Evolutionary conservation across 257 asterid genomes (phyloP), one percentile per base, ranked within the genome.

Genomic region (Solanum medicagineum): DNA sequence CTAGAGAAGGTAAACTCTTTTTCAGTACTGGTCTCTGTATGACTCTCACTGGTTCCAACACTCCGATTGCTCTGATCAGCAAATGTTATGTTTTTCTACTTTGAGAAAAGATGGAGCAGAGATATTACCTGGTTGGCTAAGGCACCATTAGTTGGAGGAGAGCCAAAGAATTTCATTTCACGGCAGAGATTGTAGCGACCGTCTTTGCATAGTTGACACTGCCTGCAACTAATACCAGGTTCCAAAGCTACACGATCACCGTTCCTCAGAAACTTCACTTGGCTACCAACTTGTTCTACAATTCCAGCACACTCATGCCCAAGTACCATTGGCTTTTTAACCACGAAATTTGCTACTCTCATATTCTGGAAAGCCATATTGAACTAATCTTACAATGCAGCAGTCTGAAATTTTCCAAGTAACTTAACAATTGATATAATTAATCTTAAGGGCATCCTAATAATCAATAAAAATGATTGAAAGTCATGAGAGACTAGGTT

Each of bases 271-370:
- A 81, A 65, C 26, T 81, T 87, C 68, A 89, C 89, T 81, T 89
- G 89, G 53, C 86, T 83, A 5, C 92, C 92, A 26, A 87, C 83
- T 84, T 87, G 88, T 53, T 84, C 89, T 65, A 89, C 71, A 59
- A 87, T 80, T 29, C 92, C 92, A n/a, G 92, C 92, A 65, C 92
- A 87, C 85, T 89, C 90, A 32, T 89, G 92, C 73, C 92, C 90
- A 32, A 89, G 88, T 68, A 89, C 89, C 91, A 87, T 89, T 1
- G 90, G 89, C 42, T 85, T 88, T 84, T 87, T 87, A 4, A 89
- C 87, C 75, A 88, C 88, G 81, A 86, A 89, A 85, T 63, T 81
- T 13, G 91, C 89, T 54, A 85, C 84, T 85, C 80, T 85, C 85
- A 89, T 81, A 56, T 81, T 59, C 74, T 81, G 70, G 55, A 59